Base-by-base conservation (phyloP, 2,329 filamentous ascomycete species). In the Teratosphaeria gauchensis region DNA sequence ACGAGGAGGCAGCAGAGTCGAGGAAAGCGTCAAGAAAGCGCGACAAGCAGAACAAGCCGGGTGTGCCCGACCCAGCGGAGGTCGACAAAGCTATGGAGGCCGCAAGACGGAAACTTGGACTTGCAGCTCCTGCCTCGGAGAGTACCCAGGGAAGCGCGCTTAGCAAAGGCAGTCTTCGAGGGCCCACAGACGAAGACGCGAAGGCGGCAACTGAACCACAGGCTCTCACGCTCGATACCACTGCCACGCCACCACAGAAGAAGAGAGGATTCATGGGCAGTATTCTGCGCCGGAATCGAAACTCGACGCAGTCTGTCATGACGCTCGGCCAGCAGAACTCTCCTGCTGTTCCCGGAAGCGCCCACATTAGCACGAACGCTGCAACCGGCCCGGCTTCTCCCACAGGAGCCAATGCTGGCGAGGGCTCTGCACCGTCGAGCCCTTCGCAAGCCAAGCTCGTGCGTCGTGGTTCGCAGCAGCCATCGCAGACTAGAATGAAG, bases 161-260 rank as follows among this genome's bases (percentile, higher is more conserved):
- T 16, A 64, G 68, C 4, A 64, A 71, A 53, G 74, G 73, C 24
- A 75, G 74, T n/a, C 60, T 78, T 35, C 72, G 73, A 54, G 32
- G 56, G 38, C 82, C 86, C 53, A 72, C 85, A 2, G 80, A 82
- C 1, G 83, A 87, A 65, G 84, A 79, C 61, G 83, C 82, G 32
- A 80, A 84, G 52, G 79, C 54, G 57, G 42, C 58, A 56, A 58
- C 65, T 33, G 59, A 60, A 46, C 59, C 63, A 5, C 62, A 59
- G 51, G 58, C 60, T 9, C 58, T 57, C 38, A 58, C 56, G 4
- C 61, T 62, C 51, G 63, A 65, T 31, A 35, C 32, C 35, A 55
- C 60, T 38, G 54, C 11, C 14, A 16, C 55, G 21, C 31, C 58
- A 4, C 56, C 60, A 51, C 61, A 62, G 56, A 68, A 66, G 42